Percentiles rank a stretch among this genome's conserved stretches.
Evolutionary conservation across 2,329 filamentous ascomycete species (phyloP).

Genomic region (Trichothecium roseum): DNA sequence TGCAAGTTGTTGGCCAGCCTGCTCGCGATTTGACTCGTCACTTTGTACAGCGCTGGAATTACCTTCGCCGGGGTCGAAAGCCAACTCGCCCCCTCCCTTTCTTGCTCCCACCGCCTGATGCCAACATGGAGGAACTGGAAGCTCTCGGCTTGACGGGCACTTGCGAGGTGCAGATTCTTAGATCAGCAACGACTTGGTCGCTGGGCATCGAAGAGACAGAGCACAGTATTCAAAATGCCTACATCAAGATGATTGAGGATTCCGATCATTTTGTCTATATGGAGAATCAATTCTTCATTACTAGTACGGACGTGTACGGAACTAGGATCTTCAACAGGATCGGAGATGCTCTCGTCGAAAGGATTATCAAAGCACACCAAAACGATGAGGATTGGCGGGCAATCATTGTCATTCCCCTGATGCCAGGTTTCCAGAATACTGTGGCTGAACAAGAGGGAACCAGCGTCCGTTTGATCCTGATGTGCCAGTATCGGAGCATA

Average conservation of each 20-base stretch:
- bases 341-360: constrained; percentile 86
- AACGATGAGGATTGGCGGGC: constrained; percentile 86
- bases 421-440: constrained; percentile 98
- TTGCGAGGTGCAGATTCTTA: constrained; percentile 91
- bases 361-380: constrained; percentile 73
- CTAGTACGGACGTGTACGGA: constrained; percentile 78
- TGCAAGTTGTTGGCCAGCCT: constrained; percentile 96
- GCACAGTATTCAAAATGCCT: constrained; percentile 91
- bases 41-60: constrained; percentile 98
- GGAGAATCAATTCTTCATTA: constrained; percentile 98
- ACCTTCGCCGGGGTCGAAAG: constrained; percentile 83
- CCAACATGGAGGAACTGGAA: constrained; percentile 75
- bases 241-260: constrained; percentile 86
- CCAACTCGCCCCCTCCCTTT: constrained; percentile 91
- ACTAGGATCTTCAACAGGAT: constrained; percentile 87
- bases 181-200: constrained; percentile 86
- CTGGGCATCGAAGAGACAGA: constrained; percentile 81
- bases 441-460: constrained; percentile 91
- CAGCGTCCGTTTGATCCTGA: constrained; percentile 89
- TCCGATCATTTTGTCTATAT: constrained; percentile 98
- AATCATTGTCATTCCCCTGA: constrained; percentile 81
- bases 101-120: constrained; percentile 85
- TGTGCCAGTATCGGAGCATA: constrained; percentile 93
- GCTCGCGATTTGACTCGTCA: constrained; percentile 89
- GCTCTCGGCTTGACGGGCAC: constrained; percentile 82